phyloP scores from a whole-genome alignment of 306 rosid genomes.

The Crotalaria pallida region DNA sequence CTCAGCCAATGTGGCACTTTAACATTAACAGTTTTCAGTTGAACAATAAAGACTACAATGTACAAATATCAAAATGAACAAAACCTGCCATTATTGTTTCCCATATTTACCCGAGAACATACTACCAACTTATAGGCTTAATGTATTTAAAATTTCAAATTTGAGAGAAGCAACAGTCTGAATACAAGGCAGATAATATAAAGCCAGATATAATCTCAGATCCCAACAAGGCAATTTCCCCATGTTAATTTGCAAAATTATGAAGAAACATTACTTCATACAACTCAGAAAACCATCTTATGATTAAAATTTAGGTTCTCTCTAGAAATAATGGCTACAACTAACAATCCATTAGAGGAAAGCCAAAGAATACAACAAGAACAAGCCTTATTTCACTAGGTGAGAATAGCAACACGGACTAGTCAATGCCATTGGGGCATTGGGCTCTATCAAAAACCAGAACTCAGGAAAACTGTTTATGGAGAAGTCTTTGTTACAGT shows the following conservation, averaged over 20 bases:
- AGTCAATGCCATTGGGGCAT: background rate
- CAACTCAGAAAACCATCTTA: background rate
- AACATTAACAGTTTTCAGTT: too few relatives aligned
- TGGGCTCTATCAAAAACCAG: background rate
- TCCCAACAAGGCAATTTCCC: background rate
- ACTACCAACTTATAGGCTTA: background rate
- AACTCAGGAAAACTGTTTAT: background rate
- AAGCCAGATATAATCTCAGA: background rate
- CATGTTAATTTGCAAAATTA: background rate
- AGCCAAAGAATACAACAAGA: background rate
- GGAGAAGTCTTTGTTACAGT: too few relatives aligned
- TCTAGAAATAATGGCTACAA: background rate
- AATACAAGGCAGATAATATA: slow-evolving; percentile 36
- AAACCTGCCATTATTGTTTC: slow-evolving; percentile 27
- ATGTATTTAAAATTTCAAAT: background rate
- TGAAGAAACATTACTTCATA: background rate
- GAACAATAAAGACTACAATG: slow-evolving; percentile 35
- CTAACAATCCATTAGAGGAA: background rate
- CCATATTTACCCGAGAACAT: background rate
- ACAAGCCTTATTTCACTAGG: background rate
- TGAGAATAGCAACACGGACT: background rate
- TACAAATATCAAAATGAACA: background rate
- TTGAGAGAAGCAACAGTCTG: background rate
- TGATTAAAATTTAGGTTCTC: background rate
- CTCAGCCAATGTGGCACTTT: too few relatives aligned